These are phyloP conservation scores for Rhizopogon roseolus DNA, from an alignment of 768 basidiomycete species.

Conservation along the genomic window DNA sequence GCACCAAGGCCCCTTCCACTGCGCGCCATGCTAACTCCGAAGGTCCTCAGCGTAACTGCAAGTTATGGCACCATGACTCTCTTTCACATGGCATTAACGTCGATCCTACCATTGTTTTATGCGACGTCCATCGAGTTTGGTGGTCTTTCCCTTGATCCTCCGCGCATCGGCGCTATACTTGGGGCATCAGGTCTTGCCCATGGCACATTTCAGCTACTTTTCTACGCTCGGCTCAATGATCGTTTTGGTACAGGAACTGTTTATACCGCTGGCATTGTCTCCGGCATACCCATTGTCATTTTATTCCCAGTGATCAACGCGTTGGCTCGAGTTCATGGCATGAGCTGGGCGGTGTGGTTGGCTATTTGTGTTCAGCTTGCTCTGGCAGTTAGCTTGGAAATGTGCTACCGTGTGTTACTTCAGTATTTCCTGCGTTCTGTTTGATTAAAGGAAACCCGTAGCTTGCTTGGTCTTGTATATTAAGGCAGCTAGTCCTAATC, in stretches of 20 bases:
- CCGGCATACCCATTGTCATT: conserved; percentile 39
- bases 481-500: not conserved
- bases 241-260: conserved; percentile 55
- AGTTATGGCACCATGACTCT: conserved; percentile 63
- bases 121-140: conserved; percentile 26
- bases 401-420: not conserved
- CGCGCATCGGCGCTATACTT: conserved; percentile 25
- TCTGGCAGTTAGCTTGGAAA: conserved; percentile 26
- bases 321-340: conserved; percentile 18
- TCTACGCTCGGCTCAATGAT: conserved; percentile 55
- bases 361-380: conserved; percentile 45
- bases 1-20: conserved; percentile 36
- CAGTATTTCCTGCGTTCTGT: not conserved
- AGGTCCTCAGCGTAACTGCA: conserved; percentile 51
- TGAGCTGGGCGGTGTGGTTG: conserved; percentile 38
- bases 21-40: conserved; percentile 43
- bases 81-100: conserved; percentile 58
- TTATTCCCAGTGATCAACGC: conserved; percentile 37
- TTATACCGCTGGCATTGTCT: conserved; percentile 45
- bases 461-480: not conserved
- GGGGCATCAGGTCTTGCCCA: conserved; percentile 19
- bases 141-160: conserved; percentile 21
- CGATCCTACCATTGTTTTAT: conserved; percentile 32
- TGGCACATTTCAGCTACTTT: conserved; percentile 52
- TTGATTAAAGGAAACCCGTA: not conserved